Base-by-base conservation (phyloP, 257 asterid species). In the Primulina tabacum region DNA sequence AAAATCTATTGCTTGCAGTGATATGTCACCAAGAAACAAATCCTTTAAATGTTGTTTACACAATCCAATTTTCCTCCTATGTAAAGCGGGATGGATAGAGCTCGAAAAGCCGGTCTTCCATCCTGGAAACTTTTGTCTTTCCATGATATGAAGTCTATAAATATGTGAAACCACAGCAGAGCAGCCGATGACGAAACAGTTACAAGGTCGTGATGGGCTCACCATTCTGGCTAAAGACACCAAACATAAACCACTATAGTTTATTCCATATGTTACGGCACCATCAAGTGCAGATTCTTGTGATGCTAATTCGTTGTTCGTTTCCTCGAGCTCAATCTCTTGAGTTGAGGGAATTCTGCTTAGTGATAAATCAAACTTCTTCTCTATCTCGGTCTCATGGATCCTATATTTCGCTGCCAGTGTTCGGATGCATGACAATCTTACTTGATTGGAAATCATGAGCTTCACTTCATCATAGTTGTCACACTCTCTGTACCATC, bases 71-170 rank as follows among this genome's bases (percentile, higher is more conserved):
- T 82, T 83, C 80, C 96, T 84, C 84, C 85, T 80, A 64, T 82
- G 84, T 60, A 90, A 84, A 74, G 96, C 81, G 50, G 97, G 96
- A 80, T 93, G 99, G 55, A 89, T 83, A 40, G 76, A 77, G 70
- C 90, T 81, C 12, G 92, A 70, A 78, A 93, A 93, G 12, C 99
- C 99, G 16, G 96, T 93, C 75, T 86, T 93, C 99, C 97, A 93
- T 30, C 84, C 91, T 4, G 99, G 99, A 71, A 86, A 93, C 77
- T 78, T 89, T 62, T 90, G 96, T 40, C 92, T 85, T 80, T 93
- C 99, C 97, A 89, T 93, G 53, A 90, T 96, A 64, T 87, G 84
- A 83, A 93, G 86, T 29, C 89, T 73, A 77, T 89, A 85, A 67
- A 90, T 96, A 66, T 87, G 70, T 7, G 88, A 84, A 62, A 85